Evolutionary conservation across 352 stramenopile species (phyloP).

Genomic region (Ochromonadaceae sp.): DNA sequence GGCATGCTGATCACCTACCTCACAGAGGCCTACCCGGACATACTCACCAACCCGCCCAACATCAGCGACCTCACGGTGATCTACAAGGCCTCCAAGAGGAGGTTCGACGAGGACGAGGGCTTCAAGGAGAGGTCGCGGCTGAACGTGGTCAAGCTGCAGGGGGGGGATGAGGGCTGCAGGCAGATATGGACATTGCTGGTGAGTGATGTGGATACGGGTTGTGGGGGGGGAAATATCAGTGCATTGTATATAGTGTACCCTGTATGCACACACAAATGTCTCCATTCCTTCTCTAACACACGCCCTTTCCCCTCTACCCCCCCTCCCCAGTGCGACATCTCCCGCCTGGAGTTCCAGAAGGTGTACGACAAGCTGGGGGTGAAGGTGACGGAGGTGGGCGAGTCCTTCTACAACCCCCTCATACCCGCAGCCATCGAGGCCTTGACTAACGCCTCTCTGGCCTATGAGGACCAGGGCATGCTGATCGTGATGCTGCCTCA

Average conservation of each 20-base stretch:
- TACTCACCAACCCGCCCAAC: slow-evolving; percentile 74
- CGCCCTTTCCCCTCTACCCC: no score
- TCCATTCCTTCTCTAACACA: no score
- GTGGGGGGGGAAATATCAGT: no score
- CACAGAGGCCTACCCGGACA: slow-evolving; percentile 85
- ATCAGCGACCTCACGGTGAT: slow-evolving; percentile 89
- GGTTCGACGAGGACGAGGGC: slow-evolving; percentile 83
- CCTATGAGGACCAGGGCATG: slow-evolving; percentile 50
- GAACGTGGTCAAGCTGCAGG: slow-evolving; percentile 92
- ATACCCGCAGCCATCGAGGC: slow-evolving; percentile 74
- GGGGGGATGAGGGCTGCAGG: slow-evolving; percentile 50
- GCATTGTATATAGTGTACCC: no score
- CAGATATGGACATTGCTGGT: slow-evolving; percentile 61
- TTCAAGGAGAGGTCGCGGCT: slow-evolving; percentile 91
- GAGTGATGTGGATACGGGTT: no score
- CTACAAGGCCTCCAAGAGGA: slow-evolving; percentile 70
- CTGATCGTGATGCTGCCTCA: slow-evolving; percentile 23
- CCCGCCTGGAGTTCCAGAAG: slow-evolving; percentile 64
- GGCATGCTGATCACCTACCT: slow-evolving; percentile 99
- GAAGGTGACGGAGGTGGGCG: slow-evolving; percentile 55
- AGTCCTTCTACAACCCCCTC: slow-evolving; percentile 81
- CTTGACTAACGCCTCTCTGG: slow-evolving; percentile 66
- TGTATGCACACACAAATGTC: no score
- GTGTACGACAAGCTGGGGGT: slow-evolving; percentile 63
- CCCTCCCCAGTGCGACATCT: slow-evolving; percentile 65